These are phyloP conservation scores for Pilatotrama ljubarskyi DNA, from an alignment of 768 basidiomycete species.

Conservation along the genomic window DNA sequence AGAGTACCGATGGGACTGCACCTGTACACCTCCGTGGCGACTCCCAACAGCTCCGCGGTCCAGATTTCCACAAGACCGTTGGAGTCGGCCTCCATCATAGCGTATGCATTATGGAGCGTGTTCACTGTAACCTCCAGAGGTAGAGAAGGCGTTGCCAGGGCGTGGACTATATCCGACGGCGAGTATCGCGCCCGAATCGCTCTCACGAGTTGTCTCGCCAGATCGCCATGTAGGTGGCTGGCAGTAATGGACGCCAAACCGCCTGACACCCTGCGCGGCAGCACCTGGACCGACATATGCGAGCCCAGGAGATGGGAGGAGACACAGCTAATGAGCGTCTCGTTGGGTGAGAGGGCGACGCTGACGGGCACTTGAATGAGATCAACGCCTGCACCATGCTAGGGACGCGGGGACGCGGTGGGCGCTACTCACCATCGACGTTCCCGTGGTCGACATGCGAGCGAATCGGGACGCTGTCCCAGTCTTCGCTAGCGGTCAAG, in stretches of 20 bases:
- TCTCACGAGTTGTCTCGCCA: conserved; percentile 30
- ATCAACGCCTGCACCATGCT: not conserved
- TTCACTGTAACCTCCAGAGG: conserved; percentile 45
- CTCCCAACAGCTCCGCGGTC: conserved; percentile 54
- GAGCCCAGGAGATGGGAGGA: conserved; percentile 39
- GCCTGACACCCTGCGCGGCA: conserved; percentile 20
- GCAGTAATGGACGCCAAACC: not conserved
- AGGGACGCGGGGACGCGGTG: no score
- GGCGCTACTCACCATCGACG: conserved; percentile 6
- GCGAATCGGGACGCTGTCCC: conserved; percentile 50
- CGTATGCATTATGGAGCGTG: conserved; percentile 48
- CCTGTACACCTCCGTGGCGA: conserved; percentile 40
- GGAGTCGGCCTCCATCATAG: conserved; percentile 46
- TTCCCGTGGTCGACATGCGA: conserved; percentile 37
- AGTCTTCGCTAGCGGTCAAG: conserved; percentile 49
- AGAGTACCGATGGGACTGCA: conserved; percentile 13
- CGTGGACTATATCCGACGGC: conserved; percentile 61
- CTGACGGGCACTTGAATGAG: conserved; percentile 54
- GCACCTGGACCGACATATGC: conserved; percentile 22
- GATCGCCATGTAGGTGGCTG: conserved; percentile 16
- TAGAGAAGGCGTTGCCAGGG: conserved; percentile 46
- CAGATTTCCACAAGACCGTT: conserved; percentile 42
- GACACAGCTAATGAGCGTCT: conserved; percentile 52
- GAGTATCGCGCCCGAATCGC: conserved; percentile 54
- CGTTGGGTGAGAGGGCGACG: conserved; percentile 59